These are phyloP conservation scores for Fonsecaea erecta DNA, from an alignment of 2,329 filamentous ascomycete species.

Conservation along the genomic window DNA sequence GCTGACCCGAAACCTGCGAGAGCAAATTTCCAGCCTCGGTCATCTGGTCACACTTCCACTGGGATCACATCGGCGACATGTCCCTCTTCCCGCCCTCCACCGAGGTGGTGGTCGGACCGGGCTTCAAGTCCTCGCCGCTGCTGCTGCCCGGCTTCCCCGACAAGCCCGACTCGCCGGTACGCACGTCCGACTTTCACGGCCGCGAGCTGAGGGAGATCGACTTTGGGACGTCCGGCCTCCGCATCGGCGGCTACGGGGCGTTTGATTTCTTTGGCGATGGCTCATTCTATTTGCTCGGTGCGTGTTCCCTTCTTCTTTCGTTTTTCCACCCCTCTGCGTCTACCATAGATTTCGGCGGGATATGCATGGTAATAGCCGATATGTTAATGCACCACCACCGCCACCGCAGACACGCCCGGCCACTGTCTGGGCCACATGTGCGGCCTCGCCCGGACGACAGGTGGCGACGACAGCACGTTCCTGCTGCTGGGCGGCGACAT, in stretches of 20 bases:
- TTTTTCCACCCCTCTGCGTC: too few species aligned
- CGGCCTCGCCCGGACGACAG: slow-evolving; percentile 53
- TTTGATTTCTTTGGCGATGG: slow-evolving; percentile 51
- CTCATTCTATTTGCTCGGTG: slow-evolving; percentile 51
- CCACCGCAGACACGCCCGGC: slow-evolving; percentile 49
- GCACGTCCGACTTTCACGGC: slow-evolving; percentile 43
- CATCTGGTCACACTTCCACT: slow-evolving; percentile 41
- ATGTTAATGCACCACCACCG: too few species aligned
- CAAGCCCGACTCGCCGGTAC: slow-evolving; percentile 43
- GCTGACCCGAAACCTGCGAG: slow-evolving; percentile 14
- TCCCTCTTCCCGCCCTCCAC: slow-evolving; percentile 53
- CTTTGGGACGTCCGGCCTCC: slow-evolving; percentile 33
- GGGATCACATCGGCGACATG: slow-evolving; percentile 58
- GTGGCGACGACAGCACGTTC: slow-evolving; percentile 42
- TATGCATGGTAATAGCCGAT: too few species aligned
- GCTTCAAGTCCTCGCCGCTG: slow-evolving; percentile 48
- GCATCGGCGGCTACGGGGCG: slow-evolving; percentile 46
- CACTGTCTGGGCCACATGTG: slow-evolving; percentile 54
- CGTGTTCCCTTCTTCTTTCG: too few species aligned
- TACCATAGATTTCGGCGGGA: too few species aligned
- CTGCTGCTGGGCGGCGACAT: slow-evolving; percentile 54
- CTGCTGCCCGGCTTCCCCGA: slow-evolving; percentile 56
- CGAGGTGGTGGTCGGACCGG: slow-evolving; percentile 59
- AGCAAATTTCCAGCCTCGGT: slow-evolving; percentile 33
- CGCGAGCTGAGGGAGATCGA: slow-evolving; percentile 37